Base-by-base conservation (phyloP, 768 basidiomycete species). In the Rhizopogon vulgaris region DNA sequence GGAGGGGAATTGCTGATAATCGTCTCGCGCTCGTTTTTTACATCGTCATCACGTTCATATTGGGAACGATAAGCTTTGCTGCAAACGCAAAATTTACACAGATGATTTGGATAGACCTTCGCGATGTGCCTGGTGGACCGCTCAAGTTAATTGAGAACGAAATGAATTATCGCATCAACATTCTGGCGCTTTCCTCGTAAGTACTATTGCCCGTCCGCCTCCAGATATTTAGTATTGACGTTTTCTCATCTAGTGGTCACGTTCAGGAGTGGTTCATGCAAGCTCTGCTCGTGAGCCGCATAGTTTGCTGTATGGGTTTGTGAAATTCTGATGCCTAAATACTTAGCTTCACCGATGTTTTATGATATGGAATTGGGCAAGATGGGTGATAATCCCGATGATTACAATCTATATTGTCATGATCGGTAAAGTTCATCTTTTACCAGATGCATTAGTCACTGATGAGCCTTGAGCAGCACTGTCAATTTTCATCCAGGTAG, bases 31-130 rank as follows among this genome's bases (percentile, higher is more conserved):
- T 41, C 24, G 6, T 41, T 41, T 14, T 8, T 2, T 41, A 41
- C 7, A 24, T 41, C 15, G 3, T 32, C 25, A 7, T 55, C 32
- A 52, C 52, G 15, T 61, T 61, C 38, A 11, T 27, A 2, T n/a
- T 60, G 24, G 58, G 38, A 17, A 60, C 53, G 2, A 38, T 64
- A 11, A 52, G 52, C 6, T 34, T 62, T 22, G 63, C 52, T 2
- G 48, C 34, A 0, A 53, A 60, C 6, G 52, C 52, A 5, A 60
- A 56, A 32, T 62, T 53, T 40, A 62, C 42, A 38, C 41, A 64
- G 38, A 50, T 57, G 63, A 53, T 59, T 2, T 64, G 28, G 40
- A 60, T 63, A 32, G 63, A 61, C 40, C 22, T 58, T 27, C 62
- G 63, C 38, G 48, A 34, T 34, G 32, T 34, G 32, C 32, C 32